A percentile compares a stretch with the other conserved stretches of the same genome.
Conservation (phyloP, 768 basidiomycete species). For the Macrolepiota dolichaula region DNA sequence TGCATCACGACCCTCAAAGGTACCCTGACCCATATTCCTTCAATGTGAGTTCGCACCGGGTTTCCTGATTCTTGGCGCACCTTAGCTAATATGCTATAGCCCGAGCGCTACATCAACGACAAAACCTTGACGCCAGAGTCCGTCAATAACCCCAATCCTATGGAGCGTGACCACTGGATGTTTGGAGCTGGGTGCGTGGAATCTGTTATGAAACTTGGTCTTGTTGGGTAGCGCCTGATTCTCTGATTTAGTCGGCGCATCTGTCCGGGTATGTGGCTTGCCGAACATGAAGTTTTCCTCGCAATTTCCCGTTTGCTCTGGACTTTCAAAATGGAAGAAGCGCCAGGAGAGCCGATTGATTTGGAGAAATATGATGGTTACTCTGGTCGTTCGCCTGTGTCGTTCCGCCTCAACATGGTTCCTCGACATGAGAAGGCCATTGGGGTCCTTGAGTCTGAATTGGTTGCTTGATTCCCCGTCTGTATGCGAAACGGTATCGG, state of each 20-base stretch:
- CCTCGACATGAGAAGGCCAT: not conserved
- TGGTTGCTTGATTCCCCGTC: too few relatives aligned
- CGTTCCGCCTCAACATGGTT: not conserved
- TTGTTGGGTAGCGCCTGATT: too few relatives aligned
- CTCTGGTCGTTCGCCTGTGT: not conserved
- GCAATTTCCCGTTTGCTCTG: not conserved
- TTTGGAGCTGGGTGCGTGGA: conserved; percentile 42
- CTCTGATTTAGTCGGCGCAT: not conserved
- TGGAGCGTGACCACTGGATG: conserved; percentile 47
- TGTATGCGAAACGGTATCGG: too few relatives aligned
- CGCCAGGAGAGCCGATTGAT: not conserved
- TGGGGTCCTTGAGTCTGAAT: too few relatives aligned
- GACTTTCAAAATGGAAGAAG: too few relatives aligned
- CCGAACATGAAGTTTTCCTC: not conserved
- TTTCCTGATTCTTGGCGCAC: too few relatives aligned
- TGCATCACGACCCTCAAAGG: too few relatives aligned
- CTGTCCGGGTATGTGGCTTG: not conserved
- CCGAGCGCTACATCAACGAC: too few relatives aligned
- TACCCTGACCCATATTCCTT: too few relatives aligned
- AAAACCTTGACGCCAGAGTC: conserved; percentile 36
- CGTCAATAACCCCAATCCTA: too few relatives aligned
- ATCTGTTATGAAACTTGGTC: not conserved
- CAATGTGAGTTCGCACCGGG: too few relatives aligned
- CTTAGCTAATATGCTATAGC: too few relatives aligned
- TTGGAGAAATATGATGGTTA: not conserved